Conservation (phyloP, 345 rosid genomes). For the Excoecaria agallocha region DNA sequence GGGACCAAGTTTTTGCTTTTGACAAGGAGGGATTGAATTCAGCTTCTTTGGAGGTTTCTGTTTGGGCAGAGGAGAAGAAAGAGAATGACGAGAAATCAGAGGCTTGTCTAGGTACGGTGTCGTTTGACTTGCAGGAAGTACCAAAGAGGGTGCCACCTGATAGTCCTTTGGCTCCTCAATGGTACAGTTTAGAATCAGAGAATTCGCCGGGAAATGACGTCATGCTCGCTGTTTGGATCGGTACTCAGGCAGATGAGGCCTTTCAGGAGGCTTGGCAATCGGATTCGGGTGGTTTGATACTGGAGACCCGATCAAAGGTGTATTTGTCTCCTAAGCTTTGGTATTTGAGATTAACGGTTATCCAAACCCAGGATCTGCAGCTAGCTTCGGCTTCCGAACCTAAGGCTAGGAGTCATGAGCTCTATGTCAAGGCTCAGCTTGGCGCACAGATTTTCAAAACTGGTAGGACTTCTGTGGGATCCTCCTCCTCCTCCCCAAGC, state of each 20-base stretch:
- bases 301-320: slow-evolving; percentile 88
- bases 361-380: slow-evolving; percentile 94
- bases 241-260: slow-evolving; percentile 91
- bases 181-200: slow-evolving; percentile 83
- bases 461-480: slow-evolving; percentile 51
- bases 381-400: slow-evolving; percentile 57
- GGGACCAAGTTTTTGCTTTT: slow-evolving; percentile 93
- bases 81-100: slow-evolving; percentile 44
- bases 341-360: slow-evolving; percentile 94
- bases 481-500: slow-evolving; percentile 45
- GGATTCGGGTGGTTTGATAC: slow-evolving; percentile 86
- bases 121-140: slow-evolving; percentile 85
- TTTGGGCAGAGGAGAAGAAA: slow-evolving; percentile 68
- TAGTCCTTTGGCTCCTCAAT: slow-evolving; percentile 89
- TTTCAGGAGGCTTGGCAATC: slow-evolving; percentile 98
- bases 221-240: slow-evolving; percentile 93
- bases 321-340: slow-evolving; percentile 90
- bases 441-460: slow-evolving; percentile 88
- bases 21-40: slow-evolving; percentile 81
- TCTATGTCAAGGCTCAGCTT: slow-evolving; percentile 75
- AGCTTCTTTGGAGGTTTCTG: slow-evolving; percentile 62
- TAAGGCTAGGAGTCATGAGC: slow-evolving; percentile 61
- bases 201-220: slow-evolving; percentile 65
- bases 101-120: slow-evolving; percentile 71
- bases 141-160: slow-evolving; percentile 87